Evolutionary conservation across 1,284 basidiomycete species (phyloP).

Genomic region (Ceratobasidium sp.): DNA sequence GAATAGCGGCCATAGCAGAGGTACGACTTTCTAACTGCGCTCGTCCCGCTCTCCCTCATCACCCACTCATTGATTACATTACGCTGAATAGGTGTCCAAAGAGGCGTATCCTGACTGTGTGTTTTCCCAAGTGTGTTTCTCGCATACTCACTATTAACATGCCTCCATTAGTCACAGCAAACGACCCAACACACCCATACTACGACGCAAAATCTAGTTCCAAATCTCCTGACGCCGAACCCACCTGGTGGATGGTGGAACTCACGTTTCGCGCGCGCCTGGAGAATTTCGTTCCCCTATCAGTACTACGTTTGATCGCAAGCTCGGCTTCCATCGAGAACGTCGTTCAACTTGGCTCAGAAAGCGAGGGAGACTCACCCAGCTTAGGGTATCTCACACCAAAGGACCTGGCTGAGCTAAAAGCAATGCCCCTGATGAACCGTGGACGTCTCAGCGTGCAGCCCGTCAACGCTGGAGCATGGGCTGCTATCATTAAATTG

Average conservation of each 20-base stretch:
- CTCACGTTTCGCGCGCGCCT: constrained; percentile 76
- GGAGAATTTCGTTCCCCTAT: constrained; percentile 79
- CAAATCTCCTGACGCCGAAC: constrained; percentile 6
- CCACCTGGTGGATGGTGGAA: constrained; percentile 90
- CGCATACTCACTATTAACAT: not conserved
- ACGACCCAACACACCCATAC: constrained; percentile 88
- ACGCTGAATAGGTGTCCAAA: constrained; percentile 67
- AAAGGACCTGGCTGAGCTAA: constrained; percentile 54
- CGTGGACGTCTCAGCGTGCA: constrained; percentile 91
- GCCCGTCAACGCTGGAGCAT: constrained; percentile 76
- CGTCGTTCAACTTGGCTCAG: constrained; percentile 69
- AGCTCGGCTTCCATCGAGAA: constrained; percentile 58
- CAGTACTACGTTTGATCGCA: constrained; percentile 67
- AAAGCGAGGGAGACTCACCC: constrained; percentile 20
- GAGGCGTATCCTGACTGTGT: constrained; percentile 91
- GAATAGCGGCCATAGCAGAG: constrained; percentile 86
- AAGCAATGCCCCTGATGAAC: constrained; percentile 83
- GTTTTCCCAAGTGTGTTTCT: constrained; percentile 50
- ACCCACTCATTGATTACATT: constrained; percentile 37
- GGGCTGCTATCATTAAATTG: constrained; percentile 71
- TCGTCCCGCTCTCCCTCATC: not conserved
- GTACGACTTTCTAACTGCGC: constrained; percentile 55
- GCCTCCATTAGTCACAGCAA: constrained; percentile 72
- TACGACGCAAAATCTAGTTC: constrained; percentile 73
- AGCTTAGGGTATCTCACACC: constrained; percentile 51